Evolutionary conservation across 2,329 filamentous ascomycete genomes (phyloP), one percentile per base, ranked within the genome.

Genomic region (Paramyrothecium roridum): DNA sequence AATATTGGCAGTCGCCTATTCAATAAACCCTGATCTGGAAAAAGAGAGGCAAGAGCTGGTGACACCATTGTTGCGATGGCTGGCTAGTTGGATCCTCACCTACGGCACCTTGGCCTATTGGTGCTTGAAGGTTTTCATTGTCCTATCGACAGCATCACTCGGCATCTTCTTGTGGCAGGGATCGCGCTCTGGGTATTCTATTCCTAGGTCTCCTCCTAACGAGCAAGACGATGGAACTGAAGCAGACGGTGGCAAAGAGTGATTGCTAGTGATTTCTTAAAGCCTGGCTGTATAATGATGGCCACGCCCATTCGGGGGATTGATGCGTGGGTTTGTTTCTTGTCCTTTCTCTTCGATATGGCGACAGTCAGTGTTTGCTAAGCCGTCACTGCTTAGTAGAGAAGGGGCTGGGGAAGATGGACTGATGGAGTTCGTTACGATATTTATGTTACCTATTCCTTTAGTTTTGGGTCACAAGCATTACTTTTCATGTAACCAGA

Each of bases 41-140:
- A 19, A 50, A n/a, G 48, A 50, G 13, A 50, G 48, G 26, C 22
- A 50, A n/a, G 48, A 23, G 48, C n/a, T 50, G 48, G 48, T 50
- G 10, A 50, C 48, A 16, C 48, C 48, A 30, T 23, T 23, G 12
- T 12, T 50, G 12, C 20, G 13, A 50, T 50, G 48, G 48, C 48
- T 50, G 48, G 48, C 48, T 50, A 50, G 48, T 22, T 50, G 48
- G 48, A 16, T 30, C n/a, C 13, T 23, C 12, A 50, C 20, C 8
- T 50, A 50, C 12, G 48, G 48, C 23, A 50, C 12, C 12, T 11
- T 50, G 48, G 48, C 48, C 12, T 26, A 30, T n/a, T 50, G 48
- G 46, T 50, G 48, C 22, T 30, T 50, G 16, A 23, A 30, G n/a
- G 20, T 50, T 22, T 50, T 30, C 16, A 20, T 50, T 30, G 22